phyloP scores from a whole-genome alignment of 83 land plant genomes.

The Larix sibirica region DNA sequence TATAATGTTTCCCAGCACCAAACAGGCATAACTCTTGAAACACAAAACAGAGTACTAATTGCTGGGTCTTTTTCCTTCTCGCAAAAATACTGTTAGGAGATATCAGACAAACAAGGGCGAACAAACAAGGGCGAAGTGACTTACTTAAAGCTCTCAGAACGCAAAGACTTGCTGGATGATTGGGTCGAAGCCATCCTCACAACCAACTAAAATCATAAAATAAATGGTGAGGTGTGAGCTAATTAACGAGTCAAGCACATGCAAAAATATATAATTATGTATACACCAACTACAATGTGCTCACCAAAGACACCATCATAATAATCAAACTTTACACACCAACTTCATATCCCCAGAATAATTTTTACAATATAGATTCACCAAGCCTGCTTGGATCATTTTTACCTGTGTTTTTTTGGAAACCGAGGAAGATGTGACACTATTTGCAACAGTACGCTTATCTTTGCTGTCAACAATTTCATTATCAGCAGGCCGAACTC shows the following conservation, averaged over 20 bases:
- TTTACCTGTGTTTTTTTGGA: constrained; percentile 11
- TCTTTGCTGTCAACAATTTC: not conserved
- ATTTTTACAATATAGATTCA: not conserved
- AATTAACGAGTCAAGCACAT: no score
- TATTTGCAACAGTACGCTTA: not conserved
- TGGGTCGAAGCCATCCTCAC: not conserved
- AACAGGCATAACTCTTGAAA: not conserved
- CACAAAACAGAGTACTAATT: not conserved
- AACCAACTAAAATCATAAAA: not conserved
- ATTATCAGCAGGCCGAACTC: constrained; percentile 4
- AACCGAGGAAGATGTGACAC: not conserved
- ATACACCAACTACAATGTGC: not conserved
- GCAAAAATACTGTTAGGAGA: not conserved
- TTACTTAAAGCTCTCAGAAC: constrained; percentile 18
- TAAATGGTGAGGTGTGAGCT: not conserved
- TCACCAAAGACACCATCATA: not conserved
- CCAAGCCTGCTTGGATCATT: not conserved
- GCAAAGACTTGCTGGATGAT: not conserved
- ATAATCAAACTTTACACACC: not conserved
- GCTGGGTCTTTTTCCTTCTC: no score
- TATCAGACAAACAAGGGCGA: not conserved
- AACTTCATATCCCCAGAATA: not conserved
- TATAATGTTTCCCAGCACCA: not conserved
- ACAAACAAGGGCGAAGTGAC: not conserved
- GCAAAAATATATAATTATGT: no score